These are phyloP conservation scores for Tolypocladium cylindrosporum DNA, from an alignment of 2,329 filamentous ascomycete genomes.

Conservation along the genomic window DNA sequence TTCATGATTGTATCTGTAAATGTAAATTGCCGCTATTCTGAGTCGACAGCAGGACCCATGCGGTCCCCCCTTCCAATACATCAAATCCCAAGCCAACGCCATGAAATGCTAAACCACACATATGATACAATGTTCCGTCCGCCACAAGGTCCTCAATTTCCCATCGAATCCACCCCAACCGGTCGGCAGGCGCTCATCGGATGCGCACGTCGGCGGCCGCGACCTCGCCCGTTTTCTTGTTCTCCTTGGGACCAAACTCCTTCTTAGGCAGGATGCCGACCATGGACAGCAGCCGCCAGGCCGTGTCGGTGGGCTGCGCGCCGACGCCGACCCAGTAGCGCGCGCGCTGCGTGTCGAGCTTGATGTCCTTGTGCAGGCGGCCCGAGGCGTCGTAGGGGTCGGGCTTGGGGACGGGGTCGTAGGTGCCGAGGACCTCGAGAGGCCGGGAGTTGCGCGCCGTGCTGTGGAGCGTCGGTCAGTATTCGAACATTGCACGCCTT, in stretches of 20 bases:
- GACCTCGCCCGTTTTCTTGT: constrained; percentile 14
- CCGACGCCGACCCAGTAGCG: constrained; percentile 97
- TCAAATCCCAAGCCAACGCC: constrained; percentile 14
- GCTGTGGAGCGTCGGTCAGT: constrained; percentile 31
- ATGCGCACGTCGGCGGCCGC: constrained; percentile 17
- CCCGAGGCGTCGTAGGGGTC: constrained; percentile 52
- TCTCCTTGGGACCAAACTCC: constrained; percentile 20
- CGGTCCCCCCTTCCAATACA: not conserved
- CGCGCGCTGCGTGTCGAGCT: constrained; percentile 69
- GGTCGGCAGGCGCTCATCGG: constrained; percentile 9
- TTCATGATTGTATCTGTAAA: not conserved
- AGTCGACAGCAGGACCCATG: not conserved
- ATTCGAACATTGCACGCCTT: not conserved
- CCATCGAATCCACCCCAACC: not conserved
- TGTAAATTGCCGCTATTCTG: not conserved
- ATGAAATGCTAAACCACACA: constrained; percentile 13
- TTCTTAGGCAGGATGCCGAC: constrained; percentile 39
- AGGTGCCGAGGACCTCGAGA: constrained; percentile 82
- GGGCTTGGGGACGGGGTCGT: constrained; percentile 56
- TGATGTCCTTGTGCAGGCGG: constrained; percentile 80
- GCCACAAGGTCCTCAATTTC: not conserved
- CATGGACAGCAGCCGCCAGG: constrained; percentile 79
- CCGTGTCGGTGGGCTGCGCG: constrained; percentile 84
- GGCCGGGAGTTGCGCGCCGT: constrained; percentile 81
- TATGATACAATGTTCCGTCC: constrained; percentile 14